Evolutionary conservation across 1,139 yeast species (phyloP).

Genomic region (Nadsonia starkeyi-henricii): DNA sequence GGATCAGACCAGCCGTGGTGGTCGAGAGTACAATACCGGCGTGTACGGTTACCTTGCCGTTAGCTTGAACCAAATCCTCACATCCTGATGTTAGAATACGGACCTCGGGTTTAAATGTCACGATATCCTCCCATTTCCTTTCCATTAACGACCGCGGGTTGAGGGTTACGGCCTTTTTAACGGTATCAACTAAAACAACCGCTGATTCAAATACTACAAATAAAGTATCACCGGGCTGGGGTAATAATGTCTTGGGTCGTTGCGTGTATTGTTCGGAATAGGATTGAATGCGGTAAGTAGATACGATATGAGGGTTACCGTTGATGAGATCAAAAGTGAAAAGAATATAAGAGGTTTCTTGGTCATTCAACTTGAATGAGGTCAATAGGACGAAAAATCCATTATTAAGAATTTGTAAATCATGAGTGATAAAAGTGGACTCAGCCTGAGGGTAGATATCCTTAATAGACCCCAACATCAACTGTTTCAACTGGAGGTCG

Average conservation of each 20-base stretch:
- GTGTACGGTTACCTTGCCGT: conserved; percentile 17
- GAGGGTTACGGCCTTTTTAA: conserved; percentile 21
- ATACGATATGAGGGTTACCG: conserved; percentile 41
- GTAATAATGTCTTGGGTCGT: conserved; percentile 37
- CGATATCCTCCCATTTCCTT: conserved; percentile 68
- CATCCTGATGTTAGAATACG: conserved; percentile 50
- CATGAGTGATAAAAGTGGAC: conserved; percentile 35
- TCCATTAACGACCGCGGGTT: conserved; percentile 19
- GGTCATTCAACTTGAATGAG: conserved; percentile 23
- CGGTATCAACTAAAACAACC: conserved; percentile 51
- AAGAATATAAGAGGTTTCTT: conserved; percentile 31
- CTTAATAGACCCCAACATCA: conserved; percentile 27
- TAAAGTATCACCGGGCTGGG: conserved; percentile 48
- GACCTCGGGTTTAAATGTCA: conserved; percentile 41
- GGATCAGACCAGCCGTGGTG: conserved; percentile 46
- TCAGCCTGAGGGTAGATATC: conserved; percentile 31
- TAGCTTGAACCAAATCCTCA: conserved; percentile 25
- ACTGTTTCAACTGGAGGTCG: conserved; percentile 24
- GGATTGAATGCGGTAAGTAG: conserved; percentile 43
- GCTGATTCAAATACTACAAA: conserved; percentile 49
- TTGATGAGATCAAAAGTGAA: conserved; percentile 42
- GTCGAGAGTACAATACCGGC: conserved; percentile 42
- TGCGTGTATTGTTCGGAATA: conserved; percentile 22
- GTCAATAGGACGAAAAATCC: conserved; percentile 39
- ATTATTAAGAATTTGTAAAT: conserved; percentile 25